Evolutionary conservation across 2,329 filamentous ascomycete genomes (phyloP).

Genomic region (Incumbomyces lentus): DNA sequence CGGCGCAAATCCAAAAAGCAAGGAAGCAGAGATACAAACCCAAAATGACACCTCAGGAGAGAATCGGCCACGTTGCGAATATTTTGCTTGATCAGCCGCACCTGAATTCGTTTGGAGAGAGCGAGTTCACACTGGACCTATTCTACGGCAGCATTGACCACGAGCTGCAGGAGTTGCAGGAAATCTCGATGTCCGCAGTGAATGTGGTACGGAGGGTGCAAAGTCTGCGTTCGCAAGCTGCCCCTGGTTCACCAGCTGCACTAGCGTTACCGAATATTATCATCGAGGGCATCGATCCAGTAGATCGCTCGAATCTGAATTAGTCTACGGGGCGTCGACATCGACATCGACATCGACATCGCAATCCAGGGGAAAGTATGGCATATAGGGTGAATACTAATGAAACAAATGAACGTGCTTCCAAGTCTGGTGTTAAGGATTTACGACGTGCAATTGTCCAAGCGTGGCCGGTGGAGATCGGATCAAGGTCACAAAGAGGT

Average conservation of each 20-base stretch:
- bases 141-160: constrained; percentile 6
- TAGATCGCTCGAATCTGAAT: no score
- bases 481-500: no score
- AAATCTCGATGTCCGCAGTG: constrained; percentile 17
- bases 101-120: background rate
- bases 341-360: no score
- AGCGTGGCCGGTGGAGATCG: no score
- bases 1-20: constrained; percentile 5
- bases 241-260: constrained; percentile 17
- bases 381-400: no score
- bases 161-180: constrained; percentile 18
- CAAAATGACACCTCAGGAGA: constrained; percentile 15
- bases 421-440: no score
- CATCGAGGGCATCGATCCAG: constrained; percentile 9
- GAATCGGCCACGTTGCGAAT: constrained; percentile 16
- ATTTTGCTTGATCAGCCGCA: constrained; percentile 8
- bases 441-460: no score
- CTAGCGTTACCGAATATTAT: constrained; percentile 18
- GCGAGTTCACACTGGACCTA: constrained; percentile 5
- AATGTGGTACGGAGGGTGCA: constrained; percentile 19
- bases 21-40: constrained; percentile 14
- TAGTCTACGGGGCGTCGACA: no score
- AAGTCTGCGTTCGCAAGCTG: constrained; percentile 18
- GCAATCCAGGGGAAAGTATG: no score
- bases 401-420: no score